Evolutionary conservation across 192 early-diverging fungal species (phyloP), one percentile per base, ranked within the genome.

Genomic region (Entophlyctis helioformis): DNA sequence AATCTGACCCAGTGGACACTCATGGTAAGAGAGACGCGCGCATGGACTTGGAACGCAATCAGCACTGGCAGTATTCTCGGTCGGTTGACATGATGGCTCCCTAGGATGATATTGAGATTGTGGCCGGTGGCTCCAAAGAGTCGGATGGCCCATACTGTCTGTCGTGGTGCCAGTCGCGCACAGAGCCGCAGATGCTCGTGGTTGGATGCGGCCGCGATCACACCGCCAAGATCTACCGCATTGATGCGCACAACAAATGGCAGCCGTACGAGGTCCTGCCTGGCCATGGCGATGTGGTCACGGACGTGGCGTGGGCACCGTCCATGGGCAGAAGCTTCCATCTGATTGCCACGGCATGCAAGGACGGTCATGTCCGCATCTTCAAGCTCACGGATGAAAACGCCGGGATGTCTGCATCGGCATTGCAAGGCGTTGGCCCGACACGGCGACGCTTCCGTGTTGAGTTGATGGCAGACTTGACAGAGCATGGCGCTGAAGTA

Each of bases 91-190:
- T 16, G 2, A 41, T 51, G 18, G 20, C 8, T 2, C 13, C 19
- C 16, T 28, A 56, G 53, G 53, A 45, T 21, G 48, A 63, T 28
- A 42, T 60, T 22, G 62, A 63, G 44, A 53, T 48, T 24, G 62
- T 67, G 1, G 61, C 69, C 18, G 73, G 63, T 26, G 71, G 68
- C 18, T 51, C 59, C 9, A 83, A 71, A 54, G 87, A 91, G 48
- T 68, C 78, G 0, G 88, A 89, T 44, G 85, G 81, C 33, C 84
- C 76, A 22, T 79, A 85, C 49, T 86, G 84, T 38, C 37, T 96
- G 22, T 79, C 82, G 13, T 96, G 92, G 92, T 89, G 84, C 61
- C 82, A 84, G 23, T 83, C 86, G 19, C 75, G 85, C 26, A 82
- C 78, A 44, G 58, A 73, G 1, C 66, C 81, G 5, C 73, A 77